Conservation (phyloP, 2,329 filamentous ascomycete genomes). For the Alternaria sp. region DNA sequence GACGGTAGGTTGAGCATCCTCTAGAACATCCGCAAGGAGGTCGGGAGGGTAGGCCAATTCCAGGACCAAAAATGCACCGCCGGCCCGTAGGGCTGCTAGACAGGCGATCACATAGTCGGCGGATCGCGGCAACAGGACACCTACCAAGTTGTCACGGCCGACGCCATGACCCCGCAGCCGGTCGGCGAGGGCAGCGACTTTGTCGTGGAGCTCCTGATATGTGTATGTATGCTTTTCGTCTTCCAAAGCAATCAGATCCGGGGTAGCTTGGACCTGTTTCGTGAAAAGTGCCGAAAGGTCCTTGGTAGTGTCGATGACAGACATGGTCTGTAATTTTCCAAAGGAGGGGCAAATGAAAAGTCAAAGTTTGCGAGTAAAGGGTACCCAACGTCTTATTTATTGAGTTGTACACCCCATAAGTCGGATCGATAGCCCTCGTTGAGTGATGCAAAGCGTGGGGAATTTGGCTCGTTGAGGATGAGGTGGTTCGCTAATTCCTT, state of each 20-base stretch:
- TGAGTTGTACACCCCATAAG: slow-evolving; percentile 17
- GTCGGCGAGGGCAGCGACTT: slow-evolving; percentile 68
- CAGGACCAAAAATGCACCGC: slow-evolving; percentile 80
- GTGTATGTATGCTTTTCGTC: slow-evolving; percentile 72
- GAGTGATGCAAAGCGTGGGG: slow-evolving; percentile 24
- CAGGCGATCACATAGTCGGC: slow-evolving; percentile 81
- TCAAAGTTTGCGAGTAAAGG: slow-evolving; percentile 5
- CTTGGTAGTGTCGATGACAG: slow-evolving; percentile 72
- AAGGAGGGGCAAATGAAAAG: slow-evolving; percentile 10
- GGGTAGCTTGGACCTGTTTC: slow-evolving; percentile 71
- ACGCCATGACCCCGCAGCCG: slow-evolving; percentile 72
- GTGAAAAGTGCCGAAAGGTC: slow-evolving; percentile 75
- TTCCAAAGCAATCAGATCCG: slow-evolving; percentile 73
- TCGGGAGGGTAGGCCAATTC: slow-evolving; percentile 79
- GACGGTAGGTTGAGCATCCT: slow-evolving; percentile 74
- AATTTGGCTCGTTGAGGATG: slow-evolving; percentile 22
- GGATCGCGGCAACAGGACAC: slow-evolving; percentile 75
- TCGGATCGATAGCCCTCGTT: slow-evolving; percentile 19
- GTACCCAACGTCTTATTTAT: slow-evolving; percentile 29
- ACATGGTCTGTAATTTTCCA: slow-evolving; percentile 54
- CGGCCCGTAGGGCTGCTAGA: slow-evolving; percentile 77
- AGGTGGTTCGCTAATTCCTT: slow-evolving; percentile 18
- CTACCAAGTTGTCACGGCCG: slow-evolving; percentile 74
- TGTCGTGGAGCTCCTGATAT: slow-evolving; percentile 73
- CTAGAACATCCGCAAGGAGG: slow-evolving; percentile 75